Base-by-base conservation (phyloP, 2,329 filamentous ascomycete species). In the Hymenoscyphus infarciens region DNA sequence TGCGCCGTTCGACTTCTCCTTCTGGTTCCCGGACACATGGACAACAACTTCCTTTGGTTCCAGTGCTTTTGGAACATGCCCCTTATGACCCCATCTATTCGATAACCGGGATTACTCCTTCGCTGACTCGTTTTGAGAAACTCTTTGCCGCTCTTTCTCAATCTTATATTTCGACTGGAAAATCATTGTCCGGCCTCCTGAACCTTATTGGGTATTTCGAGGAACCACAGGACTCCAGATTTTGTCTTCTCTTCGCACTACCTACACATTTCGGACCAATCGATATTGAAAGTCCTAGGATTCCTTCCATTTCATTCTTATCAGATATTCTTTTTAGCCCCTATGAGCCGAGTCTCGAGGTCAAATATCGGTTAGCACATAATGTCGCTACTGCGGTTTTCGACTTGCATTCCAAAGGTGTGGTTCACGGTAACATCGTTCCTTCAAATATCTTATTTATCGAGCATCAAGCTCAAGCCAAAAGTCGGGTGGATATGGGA, bases 201-300 rank as follows among this genome's bases (percentile, higher is more conserved):
- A 80, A 82, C 25, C 77, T 89, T 54, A 75, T 88, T 13, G 86
- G 84, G 2, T 93, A 91, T 71, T 92, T 91, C 69, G 89, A 93
- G 72, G 90, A 93, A 69, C 81, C 88, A 60, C 82, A 85, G 19
- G 80, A 84, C 60, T 87, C 90, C 0, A 82, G 90, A 10, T 84
- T 92, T 60, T 90, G 90, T 5, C 79, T 94, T 11, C 82, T 94
- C 11, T 94, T 91, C 70, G 87, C 89, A 57, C 84, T 93, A 33
- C 90, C 90, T 1, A 80, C 83, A 1, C 79, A 82, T 8, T 88
- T 90, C 75, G 82, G 84, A 66, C 78, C 85, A 10, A 79, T 86
- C 10, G 81, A 81, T 3, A 81, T 83, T 45, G 81, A 84, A 61
- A 76, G 77, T 27, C 74, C 80, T 10, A 82, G 81, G 42, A 69